phyloP scores from a whole-genome alignment of 805 yeast genomes.

The Candida montana region DNA sequence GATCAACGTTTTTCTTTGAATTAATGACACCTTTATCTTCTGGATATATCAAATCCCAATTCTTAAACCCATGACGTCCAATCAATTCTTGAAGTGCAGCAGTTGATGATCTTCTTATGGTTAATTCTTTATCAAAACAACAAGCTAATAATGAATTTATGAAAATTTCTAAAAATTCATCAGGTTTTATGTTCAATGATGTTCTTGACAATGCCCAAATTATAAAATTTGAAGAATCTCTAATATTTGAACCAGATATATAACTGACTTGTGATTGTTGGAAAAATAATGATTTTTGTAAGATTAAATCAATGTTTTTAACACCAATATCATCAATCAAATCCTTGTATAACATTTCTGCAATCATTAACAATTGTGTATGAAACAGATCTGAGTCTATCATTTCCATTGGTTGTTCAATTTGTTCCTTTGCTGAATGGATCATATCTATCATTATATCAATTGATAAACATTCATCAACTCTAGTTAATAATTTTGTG shows the following conservation, averaged over 20 bases:
- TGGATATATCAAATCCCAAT: constrained; percentile 27
- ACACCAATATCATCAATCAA: constrained; percentile 10
- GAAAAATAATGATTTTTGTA: constrained; percentile 45
- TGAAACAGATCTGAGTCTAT: constrained; percentile 30
- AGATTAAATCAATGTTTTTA: constrained; percentile 24
- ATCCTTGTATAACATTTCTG: constrained; percentile 25
- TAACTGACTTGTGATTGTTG: constrained; percentile 50
- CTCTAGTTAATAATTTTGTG: constrained; percentile 37
- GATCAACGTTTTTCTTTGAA: constrained; percentile 32
- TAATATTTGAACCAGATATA: constrained; percentile 58
- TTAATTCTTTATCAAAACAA: constrained; percentile 68
- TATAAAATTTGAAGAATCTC: constrained; percentile 82
- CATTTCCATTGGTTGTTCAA: constrained; percentile 27
- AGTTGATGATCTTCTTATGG: constrained; percentile 73
- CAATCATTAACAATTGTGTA: constrained; percentile 30
- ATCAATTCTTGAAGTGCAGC: constrained; percentile 84
- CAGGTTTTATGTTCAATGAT: constrained; percentile 22
- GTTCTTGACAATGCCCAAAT: constrained; percentile 70
- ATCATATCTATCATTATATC: constrained; percentile 34
- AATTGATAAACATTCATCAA: constrained; percentile 32
- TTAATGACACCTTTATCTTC: constrained; percentile 24
- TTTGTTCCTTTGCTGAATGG: constrained; percentile 20
- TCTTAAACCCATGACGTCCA: constrained; percentile 60
- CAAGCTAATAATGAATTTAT: constrained; percentile 41
- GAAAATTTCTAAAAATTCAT: constrained; percentile 20